Evolutionary conservation across 2,329 filamentous ascomycete genomes (phyloP).

Genomic region (Penicillium sp.): DNA sequence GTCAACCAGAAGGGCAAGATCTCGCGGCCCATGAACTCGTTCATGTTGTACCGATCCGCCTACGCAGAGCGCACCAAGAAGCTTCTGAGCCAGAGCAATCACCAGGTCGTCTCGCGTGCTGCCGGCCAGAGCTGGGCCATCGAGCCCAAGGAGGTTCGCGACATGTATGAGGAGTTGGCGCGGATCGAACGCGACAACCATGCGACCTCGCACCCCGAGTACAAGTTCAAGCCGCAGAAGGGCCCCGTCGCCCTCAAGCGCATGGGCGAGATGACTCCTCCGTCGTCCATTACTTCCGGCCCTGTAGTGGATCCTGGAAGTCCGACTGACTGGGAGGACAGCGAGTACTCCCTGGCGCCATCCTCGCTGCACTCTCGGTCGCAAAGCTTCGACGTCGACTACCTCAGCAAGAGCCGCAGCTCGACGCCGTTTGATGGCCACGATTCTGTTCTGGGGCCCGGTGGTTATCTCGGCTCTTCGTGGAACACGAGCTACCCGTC

Average conservation of each 20-base stretch:
- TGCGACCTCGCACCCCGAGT: constrained; percentile 77
- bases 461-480: constrained; percentile 39
- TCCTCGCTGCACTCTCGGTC: constrained; percentile 23
- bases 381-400: constrained; percentile 24
- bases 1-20: constrained; percentile 73
- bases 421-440: constrained; percentile 33
- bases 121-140: constrained; percentile 82
- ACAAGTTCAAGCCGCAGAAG: constrained; percentile 91
- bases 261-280: constrained; percentile 18
- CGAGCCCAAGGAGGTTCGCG: constrained; percentile 69
- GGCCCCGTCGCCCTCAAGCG: constrained; percentile 39
- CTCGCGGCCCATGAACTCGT: constrained; percentile 93
- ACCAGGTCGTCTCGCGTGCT: constrained; percentile 86
- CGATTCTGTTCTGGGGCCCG: neutral
- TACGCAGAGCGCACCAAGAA: constrained; percentile 83
- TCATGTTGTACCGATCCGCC: constrained; percentile 94
- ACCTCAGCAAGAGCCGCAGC: constrained; percentile 27
- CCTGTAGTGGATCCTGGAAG: neutral
- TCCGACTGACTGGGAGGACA: constrained; percentile 46
- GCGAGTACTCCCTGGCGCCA: constrained; percentile 19
- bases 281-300: constrained; percentile 1
- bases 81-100: constrained; percentile 81
- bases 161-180: constrained; percentile 75
- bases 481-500: constrained; percentile 55
- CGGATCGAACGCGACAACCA: constrained; percentile 81